Base-by-base conservation (phyloP, 139 green algal genomes). In the Coccomyxa sp. region DNA sequence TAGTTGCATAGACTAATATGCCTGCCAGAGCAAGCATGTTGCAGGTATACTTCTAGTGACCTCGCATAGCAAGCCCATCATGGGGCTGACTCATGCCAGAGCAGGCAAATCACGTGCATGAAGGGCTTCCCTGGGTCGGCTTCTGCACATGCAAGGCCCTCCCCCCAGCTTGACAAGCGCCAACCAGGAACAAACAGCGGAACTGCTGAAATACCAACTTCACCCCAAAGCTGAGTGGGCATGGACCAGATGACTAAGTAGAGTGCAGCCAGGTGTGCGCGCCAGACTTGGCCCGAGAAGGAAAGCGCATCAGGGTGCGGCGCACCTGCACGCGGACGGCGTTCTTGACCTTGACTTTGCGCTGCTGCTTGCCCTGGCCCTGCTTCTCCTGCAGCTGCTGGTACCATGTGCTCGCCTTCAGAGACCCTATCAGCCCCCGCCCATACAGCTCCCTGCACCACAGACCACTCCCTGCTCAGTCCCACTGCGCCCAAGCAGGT, bases 381-480 rank as follows among this genome's bases (percentile, higher is more conserved):
- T 71, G 64, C 64, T 34, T 38, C 64, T 71, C 64, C 64, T 71
- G 64, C 64, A 71, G 64, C 64, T 71, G 64, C 64, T 71, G 64
- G 24, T 34, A 71, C 64, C 64, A 71, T 34, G 27, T 34, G 64
- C 24, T 71, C 29, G 29, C n/a, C 64, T 71, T 71, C 64, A 71
- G 29, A 34, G 10, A 18, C 24, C 64, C 64, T 36, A 71, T 71
- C 64, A 71, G 14, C 24, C 64, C 64, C 29, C 64, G 64, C 64
- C 64, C 64, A 36, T 71, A 71, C 64, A 71, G 7, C 64, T 71
- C 64, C 64, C 64, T 71, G 64, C n/a, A 6, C 2, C 27, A 31
- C 6, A 37, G 29, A 37, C 29, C 33, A 34, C 7, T 37, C 35
- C 7, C 1, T 34, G 7, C 27, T 7, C 22, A 58, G 50, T 3